Conservation (phyloP, 73 alveolate species). For the Paramecium bursaria region DNA sequence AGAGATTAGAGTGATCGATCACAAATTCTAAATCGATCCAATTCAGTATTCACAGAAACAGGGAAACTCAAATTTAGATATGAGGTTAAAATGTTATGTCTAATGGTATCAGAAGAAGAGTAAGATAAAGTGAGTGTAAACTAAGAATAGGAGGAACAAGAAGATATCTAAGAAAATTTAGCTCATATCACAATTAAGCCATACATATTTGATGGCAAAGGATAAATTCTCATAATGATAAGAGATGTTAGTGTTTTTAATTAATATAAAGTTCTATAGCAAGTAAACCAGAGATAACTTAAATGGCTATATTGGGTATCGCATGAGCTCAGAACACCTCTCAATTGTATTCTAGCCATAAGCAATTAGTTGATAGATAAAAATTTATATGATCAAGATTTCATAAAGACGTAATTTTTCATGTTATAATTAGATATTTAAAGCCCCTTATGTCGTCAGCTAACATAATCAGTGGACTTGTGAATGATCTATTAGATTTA, state of each 20-base stretch:
- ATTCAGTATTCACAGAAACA: neutral
- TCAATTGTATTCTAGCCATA: neutral
- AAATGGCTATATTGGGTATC: conserved; percentile 14
- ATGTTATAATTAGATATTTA: neutral
- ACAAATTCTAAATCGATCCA: neutral
- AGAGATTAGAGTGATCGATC: neutral
- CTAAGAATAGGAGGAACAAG: neutral
- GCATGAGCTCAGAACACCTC: conserved; percentile 36
- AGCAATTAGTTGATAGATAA: neutral
- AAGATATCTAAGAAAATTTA: neutral
- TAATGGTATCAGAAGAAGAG: neutral
- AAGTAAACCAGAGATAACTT: neutral
- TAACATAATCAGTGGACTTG: neutral
- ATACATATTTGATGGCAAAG: neutral
- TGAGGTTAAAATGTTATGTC: conserved; percentile 48
- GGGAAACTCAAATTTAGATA: neutral
- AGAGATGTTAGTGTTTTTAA: conserved; percentile 17
- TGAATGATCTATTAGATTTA: conserved; percentile 42
- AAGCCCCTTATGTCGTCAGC: conserved; percentile 7
- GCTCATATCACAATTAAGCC: conserved; percentile 26
- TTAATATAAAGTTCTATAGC: conserved; percentile 19
- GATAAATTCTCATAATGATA: neutral
- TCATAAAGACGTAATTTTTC: neutral
- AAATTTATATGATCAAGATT: neutral
- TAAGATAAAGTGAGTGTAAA: neutral